Conservation (phyloP, 2,329 filamentous ascomycete genomes). For the Ilyonectria destructans region DNA sequence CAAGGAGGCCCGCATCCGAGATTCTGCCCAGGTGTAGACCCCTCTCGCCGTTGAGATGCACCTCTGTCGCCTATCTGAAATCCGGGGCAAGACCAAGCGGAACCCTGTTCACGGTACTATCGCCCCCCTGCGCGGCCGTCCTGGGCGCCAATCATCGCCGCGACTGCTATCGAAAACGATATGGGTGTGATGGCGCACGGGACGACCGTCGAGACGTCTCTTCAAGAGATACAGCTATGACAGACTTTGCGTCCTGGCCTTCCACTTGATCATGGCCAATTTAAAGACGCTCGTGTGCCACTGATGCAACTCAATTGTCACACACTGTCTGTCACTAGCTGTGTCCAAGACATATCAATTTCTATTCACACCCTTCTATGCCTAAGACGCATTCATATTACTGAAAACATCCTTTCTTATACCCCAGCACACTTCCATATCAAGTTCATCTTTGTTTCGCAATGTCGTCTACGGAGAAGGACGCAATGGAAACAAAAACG, state of each 20-base stretch:
- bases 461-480: slow-evolving; percentile 14
- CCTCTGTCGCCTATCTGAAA: slow-evolving; percentile 2
- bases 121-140: too few relatives aligned
- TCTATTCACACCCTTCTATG: too few relatives aligned
- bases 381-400: too few relatives aligned
- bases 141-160: slow-evolving; percentile 3
- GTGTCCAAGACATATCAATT: too few relatives aligned
- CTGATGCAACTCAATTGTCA: neutral
- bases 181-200: neutral
- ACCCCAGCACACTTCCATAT: too few relatives aligned
- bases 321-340: neutral
- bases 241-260: neutral
- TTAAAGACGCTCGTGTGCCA: neutral
- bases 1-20: neutral
- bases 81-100: slow-evolving; percentile 2
- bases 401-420: too few relatives aligned
- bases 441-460: neutral
- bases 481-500: slow-evolving; percentile 8
- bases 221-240: neutral
- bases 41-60: neutral
- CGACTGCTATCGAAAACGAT: slow-evolving; percentile 4
- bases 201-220: neutral
- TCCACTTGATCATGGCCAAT: neutral
- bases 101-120: neutral
- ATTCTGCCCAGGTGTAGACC: neutral